Percentiles rank a stretch among this genome's conserved stretches.
These are phyloP conservation scores for Furcasterigmium sp. DNA, from an alignment of 2,329 filamentous ascomycete genomes.

Conservation along the genomic window DNA sequence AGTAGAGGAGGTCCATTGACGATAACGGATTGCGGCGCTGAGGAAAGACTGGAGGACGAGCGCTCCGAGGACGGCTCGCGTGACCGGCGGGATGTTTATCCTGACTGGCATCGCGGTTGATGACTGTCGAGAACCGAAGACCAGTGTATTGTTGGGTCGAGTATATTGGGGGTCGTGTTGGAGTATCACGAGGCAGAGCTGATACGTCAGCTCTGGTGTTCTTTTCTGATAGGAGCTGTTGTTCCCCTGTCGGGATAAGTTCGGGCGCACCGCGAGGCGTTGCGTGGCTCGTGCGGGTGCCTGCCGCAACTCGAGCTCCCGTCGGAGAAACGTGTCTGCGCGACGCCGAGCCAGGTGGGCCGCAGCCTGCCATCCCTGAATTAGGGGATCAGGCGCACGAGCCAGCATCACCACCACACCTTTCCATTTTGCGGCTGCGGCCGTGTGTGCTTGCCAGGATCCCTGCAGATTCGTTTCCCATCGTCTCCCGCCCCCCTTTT, in stretches of 20 bases:
- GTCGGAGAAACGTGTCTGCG: too few relatives aligned
- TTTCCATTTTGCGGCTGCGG: not conserved
- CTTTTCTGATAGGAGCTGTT: not conserved
- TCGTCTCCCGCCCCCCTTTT: not conserved
- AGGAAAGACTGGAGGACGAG: conserved; percentile 75
- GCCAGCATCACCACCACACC: too few relatives aligned
- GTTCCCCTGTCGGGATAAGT: too few relatives aligned
- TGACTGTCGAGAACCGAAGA: not conserved
- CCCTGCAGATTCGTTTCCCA: conserved; percentile 1
- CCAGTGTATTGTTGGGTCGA: not conserved
- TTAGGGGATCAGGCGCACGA: too few relatives aligned
- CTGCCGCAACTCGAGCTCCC: too few relatives aligned
- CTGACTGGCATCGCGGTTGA: conserved; percentile 63
- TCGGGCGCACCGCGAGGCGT: too few relatives aligned
- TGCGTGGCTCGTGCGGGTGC: too few relatives aligned
- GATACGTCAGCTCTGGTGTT: not conserved
- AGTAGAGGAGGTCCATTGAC: conserved; percentile 58
- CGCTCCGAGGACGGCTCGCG: conserved; percentile 71
- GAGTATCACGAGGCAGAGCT: not conserved
- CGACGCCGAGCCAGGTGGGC: too few relatives aligned
- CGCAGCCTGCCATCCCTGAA: too few relatives aligned
- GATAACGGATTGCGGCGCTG: conserved; percentile 72
- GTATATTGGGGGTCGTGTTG: not conserved
- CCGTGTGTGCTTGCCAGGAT: not conserved
- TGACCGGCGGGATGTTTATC: conserved; percentile 89